These are phyloP conservation scores for Thalia dealbata DNA, from an alignment of 176 grass and related monocot species.

Conservation along the genomic window DNA sequence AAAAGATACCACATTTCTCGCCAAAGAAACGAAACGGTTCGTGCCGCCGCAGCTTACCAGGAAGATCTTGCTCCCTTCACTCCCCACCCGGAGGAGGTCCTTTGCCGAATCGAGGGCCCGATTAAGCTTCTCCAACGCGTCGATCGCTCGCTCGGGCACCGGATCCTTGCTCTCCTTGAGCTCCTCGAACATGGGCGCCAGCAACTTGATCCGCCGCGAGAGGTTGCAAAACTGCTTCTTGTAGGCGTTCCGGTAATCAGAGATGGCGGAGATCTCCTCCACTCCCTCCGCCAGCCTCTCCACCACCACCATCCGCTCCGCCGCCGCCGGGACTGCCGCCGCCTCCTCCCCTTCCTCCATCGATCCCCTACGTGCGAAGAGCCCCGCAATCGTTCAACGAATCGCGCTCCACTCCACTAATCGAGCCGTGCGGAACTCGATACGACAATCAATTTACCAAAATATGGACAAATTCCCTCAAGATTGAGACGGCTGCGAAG, in stretches of 20 bases:
- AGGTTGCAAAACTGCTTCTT: conserved; percentile 24
- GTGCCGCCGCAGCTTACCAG: background rate
- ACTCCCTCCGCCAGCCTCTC: conserved; percentile 7
- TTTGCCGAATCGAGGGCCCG: conserved; percentile 11
- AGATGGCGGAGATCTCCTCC: conserved; percentile 15
- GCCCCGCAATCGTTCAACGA: background rate
- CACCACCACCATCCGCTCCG: background rate
- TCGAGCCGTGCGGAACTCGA: background rate
- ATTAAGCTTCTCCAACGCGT: background rate
- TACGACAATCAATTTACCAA: background rate
- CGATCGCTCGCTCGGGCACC: background rate
- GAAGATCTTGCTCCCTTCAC: conserved; percentile 23
- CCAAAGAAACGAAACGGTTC: background rate
- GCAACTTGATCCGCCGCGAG: conserved; percentile 21
- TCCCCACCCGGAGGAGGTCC: conserved; percentile 11
- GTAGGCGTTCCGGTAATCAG: conserved; percentile 15
- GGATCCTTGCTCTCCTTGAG: conserved; percentile 16
- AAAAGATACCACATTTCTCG: conserved; percentile 9
- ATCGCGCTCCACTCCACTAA: background rate
- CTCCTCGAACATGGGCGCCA: conserved; percentile 18
- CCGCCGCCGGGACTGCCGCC: background rate
- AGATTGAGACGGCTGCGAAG: background rate
- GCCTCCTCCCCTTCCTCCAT: conserved; percentile 2
- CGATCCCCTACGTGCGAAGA: background rate
- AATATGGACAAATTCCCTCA: background rate